A percentile compares a stretch with the other conserved stretches of the same genome.
phyloP scores from a whole-genome alignment of 768 basidiomycete species.

The Leccinum fibrillosum region DNA sequence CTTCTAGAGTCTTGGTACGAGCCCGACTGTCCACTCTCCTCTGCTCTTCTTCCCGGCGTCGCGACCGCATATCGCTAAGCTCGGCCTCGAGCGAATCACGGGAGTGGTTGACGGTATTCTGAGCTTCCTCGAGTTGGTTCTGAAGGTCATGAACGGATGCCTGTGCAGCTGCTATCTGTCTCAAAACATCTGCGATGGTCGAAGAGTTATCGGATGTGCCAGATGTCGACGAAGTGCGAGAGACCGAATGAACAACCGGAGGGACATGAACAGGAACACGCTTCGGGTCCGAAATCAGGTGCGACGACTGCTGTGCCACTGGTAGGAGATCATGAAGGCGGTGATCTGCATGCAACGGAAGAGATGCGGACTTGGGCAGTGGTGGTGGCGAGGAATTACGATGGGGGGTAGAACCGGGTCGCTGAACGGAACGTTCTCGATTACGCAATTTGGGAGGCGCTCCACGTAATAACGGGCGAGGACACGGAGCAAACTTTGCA shows the following conservation, averaged over 20 bases:
- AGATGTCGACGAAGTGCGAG: slow-evolving; percentile 23
- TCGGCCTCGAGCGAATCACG: slow-evolving; percentile 67
- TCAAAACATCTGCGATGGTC: slow-evolving; percentile 68
- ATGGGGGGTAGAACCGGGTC: slow-evolving; percentile 33
- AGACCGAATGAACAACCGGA: slow-evolving; percentile 21
- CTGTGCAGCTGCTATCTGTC: slow-evolving; percentile 65
- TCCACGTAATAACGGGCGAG: slow-evolving; percentile 40
- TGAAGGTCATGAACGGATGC: slow-evolving; percentile 65
- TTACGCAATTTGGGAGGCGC: slow-evolving; percentile 57
- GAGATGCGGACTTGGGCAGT: slow-evolving; percentile 74
- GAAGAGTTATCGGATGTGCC: slow-evolving; percentile 58
- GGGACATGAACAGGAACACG: slow-evolving; percentile 28
- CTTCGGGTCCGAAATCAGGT: slow-evolving; percentile 23
- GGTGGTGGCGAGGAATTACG: slow-evolving; percentile 80
- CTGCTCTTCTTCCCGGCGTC: slow-evolving; percentile 81
- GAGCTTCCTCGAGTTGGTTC: slow-evolving; percentile 62
- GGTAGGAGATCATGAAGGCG: slow-evolving; percentile 28
- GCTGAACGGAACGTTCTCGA: slow-evolving; percentile 52
- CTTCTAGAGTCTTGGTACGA: slow-evolving; percentile 85
- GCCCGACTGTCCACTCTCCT: slow-evolving; percentile 73
- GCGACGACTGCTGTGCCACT: slow-evolving; percentile 22
- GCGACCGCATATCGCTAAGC: slow-evolving; percentile 66
- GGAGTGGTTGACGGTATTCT: slow-evolving; percentile 52
- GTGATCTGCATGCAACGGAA: slow-evolving; percentile 66
- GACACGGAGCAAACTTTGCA: slow-evolving; percentile 45